phyloP scores from a whole-genome alignment of 2,329 filamentous ascomycete species.

The Ophiostoma himal-ulmi region DNA sequence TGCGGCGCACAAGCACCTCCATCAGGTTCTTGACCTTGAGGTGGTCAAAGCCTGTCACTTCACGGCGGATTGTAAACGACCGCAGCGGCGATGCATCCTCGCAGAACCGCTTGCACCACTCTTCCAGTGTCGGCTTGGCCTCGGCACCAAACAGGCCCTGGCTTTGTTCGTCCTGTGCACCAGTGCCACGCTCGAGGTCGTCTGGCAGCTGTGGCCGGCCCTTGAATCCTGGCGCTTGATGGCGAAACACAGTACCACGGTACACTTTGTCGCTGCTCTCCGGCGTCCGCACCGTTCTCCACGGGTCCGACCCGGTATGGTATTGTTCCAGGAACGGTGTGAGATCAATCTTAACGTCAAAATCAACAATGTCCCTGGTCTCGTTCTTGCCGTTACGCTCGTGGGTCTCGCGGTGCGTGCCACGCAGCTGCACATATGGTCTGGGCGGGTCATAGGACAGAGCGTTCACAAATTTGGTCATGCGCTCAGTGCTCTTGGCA shows the following conservation, averaged over 20 bases:
- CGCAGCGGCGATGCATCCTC: slow-evolving; percentile 53
- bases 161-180: slow-evolving; percentile 8
- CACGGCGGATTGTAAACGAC: slow-evolving; percentile 46
- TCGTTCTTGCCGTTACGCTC: slow-evolving; percentile 44
- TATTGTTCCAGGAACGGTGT: slow-evolving; percentile 52
- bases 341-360: slow-evolving; percentile 54
- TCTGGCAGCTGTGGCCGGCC: slow-evolving; percentile 33
- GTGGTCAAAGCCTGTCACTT: slow-evolving; percentile 56
- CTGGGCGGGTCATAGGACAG: slow-evolving; percentile 47
- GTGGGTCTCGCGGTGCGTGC: slow-evolving; percentile 46
- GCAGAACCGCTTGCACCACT: slow-evolving; percentile 67
- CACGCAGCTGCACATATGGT: slow-evolving; percentile 47
- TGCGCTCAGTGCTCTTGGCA: not conserved
- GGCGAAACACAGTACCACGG: slow-evolving; percentile 58
- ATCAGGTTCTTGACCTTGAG: slow-evolving; percentile 47
- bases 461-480: slow-evolving; percentile 13
- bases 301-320: slow-evolving; percentile 37
- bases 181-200: slow-evolving; percentile 18
- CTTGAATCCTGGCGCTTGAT: slow-evolving; percentile 35
- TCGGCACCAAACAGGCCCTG: not conserved
- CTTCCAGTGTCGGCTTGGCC: slow-evolving; percentile 34
- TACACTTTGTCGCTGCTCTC: slow-evolving; percentile 55
- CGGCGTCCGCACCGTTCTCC: slow-evolving; percentile 45
- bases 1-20: slow-evolving; percentile 52
- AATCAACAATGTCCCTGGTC: slow-evolving; percentile 48